phyloP scores from a whole-genome alignment of 2,329 filamentous ascomycete species.

The Fusarium palustre region DNA sequence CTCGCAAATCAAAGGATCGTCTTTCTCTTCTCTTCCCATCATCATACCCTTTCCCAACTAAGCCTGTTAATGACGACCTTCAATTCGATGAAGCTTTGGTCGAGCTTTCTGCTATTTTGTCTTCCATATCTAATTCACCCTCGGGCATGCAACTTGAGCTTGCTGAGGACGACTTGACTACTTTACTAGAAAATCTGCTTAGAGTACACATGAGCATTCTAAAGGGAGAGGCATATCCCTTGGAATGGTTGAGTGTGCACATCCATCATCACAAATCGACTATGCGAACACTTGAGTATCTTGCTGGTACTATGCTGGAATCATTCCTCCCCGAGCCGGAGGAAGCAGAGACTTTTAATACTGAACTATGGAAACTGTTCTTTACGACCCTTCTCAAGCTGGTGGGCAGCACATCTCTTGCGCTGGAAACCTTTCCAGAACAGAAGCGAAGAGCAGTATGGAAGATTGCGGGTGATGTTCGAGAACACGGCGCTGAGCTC shows the following conservation, averaged over 20 bases:
- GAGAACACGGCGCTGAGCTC: conserved; percentile 89
- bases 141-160: conserved; percentile 79
- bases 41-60: conserved; percentile 87
- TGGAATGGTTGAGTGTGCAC: conserved; percentile 90
- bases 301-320: conserved; percentile 83
- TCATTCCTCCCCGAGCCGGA: conserved; percentile 89
- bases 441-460: conserved; percentile 96
- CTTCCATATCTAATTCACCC: conserved; percentile 80
- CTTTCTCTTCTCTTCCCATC: conserved; percentile 92
- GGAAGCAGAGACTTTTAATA: conserved; percentile 91
- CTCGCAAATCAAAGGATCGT: conserved; percentile 67
- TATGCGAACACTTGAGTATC: conserved; percentile 85
- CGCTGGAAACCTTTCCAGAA: conserved; percentile 95
- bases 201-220: conserved; percentile 91
- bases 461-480: conserved; percentile 98
- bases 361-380: conserved; percentile 92
- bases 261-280: conserved; percentile 94
- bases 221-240: conserved; percentile 88
- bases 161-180: conserved; percentile 77
- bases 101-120: conserved; percentile 88
- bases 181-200: conserved; percentile 81
- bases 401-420: conserved; percentile 87
- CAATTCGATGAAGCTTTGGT: conserved; percentile 87
- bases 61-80: conserved; percentile 69
- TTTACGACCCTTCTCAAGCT: conserved; percentile 90